Evolutionary conservation across 352 stramenopile species (phyloP), one percentile per base, ranked within the genome.

Genomic region (Pythium brachiatum): DNA sequence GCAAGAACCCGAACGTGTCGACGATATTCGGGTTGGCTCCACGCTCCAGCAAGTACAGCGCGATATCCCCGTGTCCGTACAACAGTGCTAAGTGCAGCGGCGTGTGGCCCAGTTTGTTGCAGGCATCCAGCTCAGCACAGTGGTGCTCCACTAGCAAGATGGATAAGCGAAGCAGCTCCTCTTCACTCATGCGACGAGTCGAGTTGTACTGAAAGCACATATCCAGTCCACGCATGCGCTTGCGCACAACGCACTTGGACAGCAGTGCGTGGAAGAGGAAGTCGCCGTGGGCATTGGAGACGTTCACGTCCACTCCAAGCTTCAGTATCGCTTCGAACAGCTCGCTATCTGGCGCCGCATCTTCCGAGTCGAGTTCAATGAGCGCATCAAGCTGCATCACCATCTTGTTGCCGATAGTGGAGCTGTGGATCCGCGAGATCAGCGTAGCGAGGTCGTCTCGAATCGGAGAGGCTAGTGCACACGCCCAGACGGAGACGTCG

Each of bases 191-290:
- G 1, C 57, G 41, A 13, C 64, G 64, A 1, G 79, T 85, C 2
- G 61, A 87, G 3, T 29, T 55, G 59, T 89, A 92, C 4, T 78
- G 74, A 44, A 86, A 78, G 39, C 82, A 89, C 38, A 92, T 18
- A 23, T 81, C 61, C 2, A 86, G 44, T 5, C 82, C 79, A n/a
- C 83, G 79, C 7, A 92, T 25, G 13, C 71, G 70, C 16, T 73
- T 69, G 7, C 77, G 81, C 0, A 94, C 70, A 25, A 73, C 62
- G 0, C 69, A 70, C 36, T 74, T 76, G 2, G 82, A 92, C 1
- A 94, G 51, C 9, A 89, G 20, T 4, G 73, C 73, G 38, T 92
- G 84, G n/a, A 91, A 60, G 0, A 87, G 57, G 53, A 88, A 94
- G 32, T 88, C 71, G 0, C 84, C 82, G 7, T 88, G 56, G 0